phyloP scores from a whole-genome alignment of 2,329 filamentous ascomycete genomes.

The Aspergillus latus region DNA sequence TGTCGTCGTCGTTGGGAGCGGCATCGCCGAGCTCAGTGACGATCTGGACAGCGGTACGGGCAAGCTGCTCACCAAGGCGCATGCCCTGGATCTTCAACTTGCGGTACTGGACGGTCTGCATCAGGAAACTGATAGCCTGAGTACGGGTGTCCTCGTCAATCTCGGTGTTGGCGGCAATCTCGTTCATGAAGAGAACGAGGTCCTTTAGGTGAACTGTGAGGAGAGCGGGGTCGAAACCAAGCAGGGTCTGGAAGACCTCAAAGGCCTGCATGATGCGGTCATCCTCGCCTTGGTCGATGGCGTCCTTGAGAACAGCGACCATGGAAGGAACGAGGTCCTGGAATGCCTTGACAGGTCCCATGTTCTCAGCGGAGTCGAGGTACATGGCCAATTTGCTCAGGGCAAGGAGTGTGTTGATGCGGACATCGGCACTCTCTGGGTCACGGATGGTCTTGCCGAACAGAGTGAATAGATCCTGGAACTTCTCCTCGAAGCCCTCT shows the following conservation, averaged over 20 bases:
- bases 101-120: slow-evolving; percentile 86
- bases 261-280: slow-evolving; percentile 88
- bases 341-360: slow-evolving; percentile 69
- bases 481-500: slow-evolving; percentile 78
- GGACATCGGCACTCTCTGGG: slow-evolving; percentile 84
- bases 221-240: slow-evolving; percentile 83
- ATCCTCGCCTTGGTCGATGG: slow-evolving; percentile 77
- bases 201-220: slow-evolving; percentile 84
- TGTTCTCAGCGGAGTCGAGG: slow-evolving; percentile 82
- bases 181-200: slow-evolving; percentile 89
- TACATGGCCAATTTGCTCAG: slow-evolving; percentile 85
- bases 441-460: slow-evolving; percentile 88
- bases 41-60: slow-evolving; percentile 82
- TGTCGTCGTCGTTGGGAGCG: slow-evolving; percentile 73
- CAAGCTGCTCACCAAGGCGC: slow-evolving; percentile 82
- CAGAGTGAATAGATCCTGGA: slow-evolving; percentile 74
- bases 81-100: slow-evolving; percentile 94
- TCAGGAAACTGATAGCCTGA: slow-evolving; percentile 89
- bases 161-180: slow-evolving; percentile 72
- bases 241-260: slow-evolving; percentile 93
- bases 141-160: slow-evolving; percentile 82
- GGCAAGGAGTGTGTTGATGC: slow-evolving; percentile 90
- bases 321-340: slow-evolving; percentile 80
- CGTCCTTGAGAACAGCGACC: slow-evolving; percentile 83
- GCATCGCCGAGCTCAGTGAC: slow-evolving; percentile 78